Evolutionary conservation across 177 flowering plant genomes (phyloP).

Genomic region (Vitis hybrid): DNA sequence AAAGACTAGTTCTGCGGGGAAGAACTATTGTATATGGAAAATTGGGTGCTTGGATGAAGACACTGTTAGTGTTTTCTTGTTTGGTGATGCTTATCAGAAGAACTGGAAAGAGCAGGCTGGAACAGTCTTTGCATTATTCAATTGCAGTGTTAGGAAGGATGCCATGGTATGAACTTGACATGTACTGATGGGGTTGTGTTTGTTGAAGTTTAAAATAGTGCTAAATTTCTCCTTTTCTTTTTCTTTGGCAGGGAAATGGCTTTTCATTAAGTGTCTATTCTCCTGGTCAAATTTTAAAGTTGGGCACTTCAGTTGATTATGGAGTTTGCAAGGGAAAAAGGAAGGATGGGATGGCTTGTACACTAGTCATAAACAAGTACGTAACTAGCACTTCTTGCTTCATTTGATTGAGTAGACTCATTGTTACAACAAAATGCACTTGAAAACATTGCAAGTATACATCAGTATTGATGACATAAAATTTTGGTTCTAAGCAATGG

Average conservation of each 20-base stretch:
- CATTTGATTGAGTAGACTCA: neutral
- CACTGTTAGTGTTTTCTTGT: slow-evolving; percentile 67
- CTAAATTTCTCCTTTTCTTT: neutral
- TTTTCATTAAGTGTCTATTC: slow-evolving; percentile 65
- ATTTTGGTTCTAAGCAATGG: too few relatives aligned
- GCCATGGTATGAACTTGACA: slow-evolving; percentile 35
- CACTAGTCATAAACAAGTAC: slow-evolving; percentile 67
- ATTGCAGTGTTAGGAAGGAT: slow-evolving; percentile 68
- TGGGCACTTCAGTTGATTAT: slow-evolving; percentile 80
- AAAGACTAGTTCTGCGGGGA: slow-evolving; percentile 73
- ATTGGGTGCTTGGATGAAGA: slow-evolving; percentile 72
- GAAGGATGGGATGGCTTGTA: slow-evolving; percentile 69
- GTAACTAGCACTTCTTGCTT: slow-evolving; percentile 7
- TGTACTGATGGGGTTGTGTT: neutral
- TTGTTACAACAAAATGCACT: neutral
- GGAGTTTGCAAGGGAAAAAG: slow-evolving; percentile 76
- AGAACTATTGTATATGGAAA: slow-evolving; percentile 72
- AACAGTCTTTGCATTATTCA: slow-evolving; percentile 74
- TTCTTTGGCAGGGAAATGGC: slow-evolving; percentile 59
- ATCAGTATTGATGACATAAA: neutral
- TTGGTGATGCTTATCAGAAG: slow-evolving; percentile 81
- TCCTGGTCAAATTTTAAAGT: slow-evolving; percentile 61
- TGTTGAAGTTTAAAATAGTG: neutral
- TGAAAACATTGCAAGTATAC: neutral
- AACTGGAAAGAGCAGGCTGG: slow-evolving; percentile 57